Base-by-base conservation (phyloP, 495 filamentous ascomycete genomes). In the Pyrenula aspistea region DNA sequence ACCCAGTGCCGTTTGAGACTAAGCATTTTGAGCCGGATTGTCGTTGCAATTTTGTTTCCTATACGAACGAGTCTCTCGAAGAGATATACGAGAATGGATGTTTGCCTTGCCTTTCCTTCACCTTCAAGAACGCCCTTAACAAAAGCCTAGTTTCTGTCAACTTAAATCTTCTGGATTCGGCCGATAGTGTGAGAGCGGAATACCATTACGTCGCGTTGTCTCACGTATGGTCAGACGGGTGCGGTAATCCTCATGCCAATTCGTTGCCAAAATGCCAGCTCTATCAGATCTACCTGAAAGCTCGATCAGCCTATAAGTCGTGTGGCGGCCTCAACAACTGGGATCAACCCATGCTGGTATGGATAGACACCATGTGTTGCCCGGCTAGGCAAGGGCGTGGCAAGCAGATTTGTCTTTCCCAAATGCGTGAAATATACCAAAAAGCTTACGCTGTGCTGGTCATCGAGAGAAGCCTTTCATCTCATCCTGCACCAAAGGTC, bases 361-460 rank as follows among this genome's bases (percentile, higher is more conserved):
- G 63, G 63, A 55, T 66, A 3, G 63, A 66, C 49, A 64, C 63
- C 2, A 47, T 66, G 20, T 66, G 63, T 50, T 55, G 56, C 21
- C 63, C 63, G 2, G 53, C 55, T 8, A 53, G 42, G 2, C 54
- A 47, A 12, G 54, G 57, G 12, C 42, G 57, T 42, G 49, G 48
- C 22, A 53, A 53, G 21, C 49, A 58, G 21, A 47, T 54, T 11
- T 52, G 54, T 22, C 36, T 64, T 12, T 21, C 55, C 3, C 51
- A 25, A n/a, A 66, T 66, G 62, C 48, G 57, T 10, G 54, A 59
- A 19, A 66, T 62, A 4, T 63, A 63, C 55, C 56, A 50, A 3
- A 48, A 51, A 42, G 63, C 63, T 2, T 20, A 51, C 12, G 49
- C 56, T 2, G 62, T 66, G 3, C 57, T 62, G 1, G 63, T 64